Base-by-base conservation (phyloP, 768 basidiomycete genomes). In the Imleria badia region DNA sequence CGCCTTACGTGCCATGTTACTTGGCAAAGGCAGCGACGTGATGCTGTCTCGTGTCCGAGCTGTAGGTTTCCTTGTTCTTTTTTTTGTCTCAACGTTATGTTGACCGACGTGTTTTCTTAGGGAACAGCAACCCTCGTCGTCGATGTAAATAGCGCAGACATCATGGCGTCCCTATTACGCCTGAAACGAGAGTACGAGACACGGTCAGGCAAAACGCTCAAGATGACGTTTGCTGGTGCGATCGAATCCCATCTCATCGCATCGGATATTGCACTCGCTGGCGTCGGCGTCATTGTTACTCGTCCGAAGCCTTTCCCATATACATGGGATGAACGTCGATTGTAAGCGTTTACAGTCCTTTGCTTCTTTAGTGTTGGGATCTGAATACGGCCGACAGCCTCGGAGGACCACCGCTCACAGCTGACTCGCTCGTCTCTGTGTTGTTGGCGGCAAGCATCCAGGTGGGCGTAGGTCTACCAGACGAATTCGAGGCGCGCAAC, bases 201-300 rank as follows among this genome's bases (percentile, higher is more conserved):
- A 48, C 76, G 71, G 34, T 77, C 81, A 41, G 82, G 83, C 11
- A 78, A 80, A 34, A 75, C 73, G 12, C 81, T 90, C 72, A 76
- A 78, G 49, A 78, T 86, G 77, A 81, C 83, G 22, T 83, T 87
- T 61, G 73, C 76, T 43, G 83, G 85, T 34, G 88, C 81, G 2
- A 69, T 76, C 1, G 87, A 89, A 68, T 79, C 82, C 2, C 83
- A 84, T 68, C 72, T 88, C 22, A 69, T 93, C 51, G 89, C 89
- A 12, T 68, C 79, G 46, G 83, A 91, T 56, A 81, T 93, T 48
- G 81, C 87, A 70, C 60, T 61, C 65, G 85, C 86, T 1, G 74
- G 76, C 10, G 79, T 94, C 3, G 85, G 86, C 38, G 87, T 93
- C n/a, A 79, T 94, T 26, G 72, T 94, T 23, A 75, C 80, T 0